A percentile compares a stretch with the other conserved stretches of the same genome.
These are phyloP conservation scores for Dioscorea zingiberensis DNA, from an alignment of 106 monocot genomes.

Conservation along the genomic window DNA sequence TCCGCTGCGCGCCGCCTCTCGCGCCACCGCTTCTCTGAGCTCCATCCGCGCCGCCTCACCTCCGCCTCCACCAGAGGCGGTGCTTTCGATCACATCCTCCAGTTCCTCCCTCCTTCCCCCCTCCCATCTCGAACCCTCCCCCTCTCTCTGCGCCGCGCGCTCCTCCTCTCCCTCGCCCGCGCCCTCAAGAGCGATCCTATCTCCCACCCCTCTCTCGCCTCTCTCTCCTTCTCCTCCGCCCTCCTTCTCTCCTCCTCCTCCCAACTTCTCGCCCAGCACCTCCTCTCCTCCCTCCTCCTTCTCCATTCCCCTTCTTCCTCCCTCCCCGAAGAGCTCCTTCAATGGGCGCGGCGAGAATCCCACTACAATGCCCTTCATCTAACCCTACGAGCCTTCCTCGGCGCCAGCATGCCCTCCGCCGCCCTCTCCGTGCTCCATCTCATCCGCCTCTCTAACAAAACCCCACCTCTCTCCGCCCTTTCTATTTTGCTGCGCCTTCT, in stretches of 20 bases:
- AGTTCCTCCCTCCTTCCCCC: conserved; percentile 26
- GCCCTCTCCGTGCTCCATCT: conserved; percentile 22
- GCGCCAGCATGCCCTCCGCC: conserved; percentile 33
- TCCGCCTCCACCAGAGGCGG: conserved; percentile 2
- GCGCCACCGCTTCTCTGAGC: conserved; percentile 5
- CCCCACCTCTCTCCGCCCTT: conserved; percentile 41
- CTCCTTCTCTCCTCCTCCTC: conserved; percentile 16
- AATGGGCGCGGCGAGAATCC: conserved; percentile 9
- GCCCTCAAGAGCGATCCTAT: conserved; percentile 28
- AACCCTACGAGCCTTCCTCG: conserved; percentile 55
- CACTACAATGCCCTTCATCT: conserved; percentile 33
- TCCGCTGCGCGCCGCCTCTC: conserved; percentile 16
- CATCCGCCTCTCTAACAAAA: conserved; percentile 18
- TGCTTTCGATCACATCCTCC: conserved; percentile 21
- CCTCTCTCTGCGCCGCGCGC: conserved; percentile 26
- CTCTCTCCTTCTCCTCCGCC: conserved; percentile 25
- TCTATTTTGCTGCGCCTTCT: conserved; percentile 45
- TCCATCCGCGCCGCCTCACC: neutral
- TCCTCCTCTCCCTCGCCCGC: conserved; percentile 32
- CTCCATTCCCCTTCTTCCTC: neutral
- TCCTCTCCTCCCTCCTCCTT: conserved; percentile 39
- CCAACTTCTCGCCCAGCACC: conserved; percentile 31
- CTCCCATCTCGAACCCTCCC: conserved; percentile 13
- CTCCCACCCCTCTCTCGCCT: conserved; percentile 21
- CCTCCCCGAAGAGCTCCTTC: conserved; percentile 14